Evolutionary conservation across 1,284 basidiomycete genomes (phyloP).

Genomic region (Leccinum cinnamomeum): DNA sequence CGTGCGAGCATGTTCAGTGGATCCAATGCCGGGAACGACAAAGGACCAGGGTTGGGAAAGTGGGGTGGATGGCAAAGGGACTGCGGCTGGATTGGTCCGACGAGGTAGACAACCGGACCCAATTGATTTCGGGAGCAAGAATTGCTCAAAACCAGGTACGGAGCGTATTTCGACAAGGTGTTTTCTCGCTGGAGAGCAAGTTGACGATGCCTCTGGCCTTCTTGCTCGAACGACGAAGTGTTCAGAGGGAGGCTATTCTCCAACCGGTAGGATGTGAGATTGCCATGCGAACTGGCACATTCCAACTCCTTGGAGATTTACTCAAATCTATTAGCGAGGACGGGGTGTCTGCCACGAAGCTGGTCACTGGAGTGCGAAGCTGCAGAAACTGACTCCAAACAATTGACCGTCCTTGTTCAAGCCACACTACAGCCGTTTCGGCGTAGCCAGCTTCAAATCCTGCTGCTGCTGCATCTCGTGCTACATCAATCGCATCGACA

Average conservation of each 20-base stretch:
- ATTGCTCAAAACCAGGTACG: neutral
- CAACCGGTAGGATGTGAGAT: neutral
- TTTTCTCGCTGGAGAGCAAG: neutral
- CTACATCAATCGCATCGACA: neutral
- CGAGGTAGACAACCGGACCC: neutral
- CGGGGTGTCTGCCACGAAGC: neutral
- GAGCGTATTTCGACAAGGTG: neutral
- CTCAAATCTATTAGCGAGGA: neutral
- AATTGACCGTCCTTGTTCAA: constrained; percentile 11
- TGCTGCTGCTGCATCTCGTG: neutral
- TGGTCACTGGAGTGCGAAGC: neutral
- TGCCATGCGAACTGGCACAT: neutral
- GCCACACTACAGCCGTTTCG: constrained; percentile 5
- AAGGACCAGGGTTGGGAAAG: too few relatives aligned
- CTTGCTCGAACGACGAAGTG: neutral
- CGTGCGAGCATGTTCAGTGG: too few relatives aligned
- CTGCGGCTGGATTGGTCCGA: too few relatives aligned
- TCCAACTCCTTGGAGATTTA: neutral
- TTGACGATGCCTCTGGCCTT: neutral
- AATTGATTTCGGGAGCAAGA: neutral
- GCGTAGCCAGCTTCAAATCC: neutral
- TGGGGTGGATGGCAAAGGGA: too few relatives aligned
- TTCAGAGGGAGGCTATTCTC: neutral
- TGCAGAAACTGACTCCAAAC: constrained; percentile 6
- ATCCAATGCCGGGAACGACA: too few relatives aligned